Percentiles rank a stretch among this genome's conserved stretches.
phyloP scores from a whole-genome alignment of 768 basidiomycete genomes.

The Heimioporus sp. region DNA sequence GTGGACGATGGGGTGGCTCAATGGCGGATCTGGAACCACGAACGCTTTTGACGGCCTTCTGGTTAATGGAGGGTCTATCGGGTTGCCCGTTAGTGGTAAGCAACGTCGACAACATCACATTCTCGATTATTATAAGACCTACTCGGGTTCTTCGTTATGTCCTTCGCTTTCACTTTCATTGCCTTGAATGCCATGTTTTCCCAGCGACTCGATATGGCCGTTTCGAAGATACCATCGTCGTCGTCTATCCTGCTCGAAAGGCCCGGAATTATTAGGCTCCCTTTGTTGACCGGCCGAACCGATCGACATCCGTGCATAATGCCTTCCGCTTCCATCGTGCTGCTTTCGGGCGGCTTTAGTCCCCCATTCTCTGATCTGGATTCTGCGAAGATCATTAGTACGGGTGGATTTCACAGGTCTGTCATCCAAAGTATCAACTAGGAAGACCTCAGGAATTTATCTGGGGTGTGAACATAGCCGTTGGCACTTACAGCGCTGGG shows the following conservation, averaged over 20 bases:
- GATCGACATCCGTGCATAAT: conserved; percentile 20
- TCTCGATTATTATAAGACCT: too few species aligned
- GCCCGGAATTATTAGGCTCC: not conserved
- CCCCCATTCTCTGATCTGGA: conserved; percentile 3
- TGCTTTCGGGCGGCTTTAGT: conserved; percentile 5
- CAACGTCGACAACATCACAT: not conserved
- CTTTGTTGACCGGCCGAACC: conserved; percentile 7
- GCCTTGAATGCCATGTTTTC: not conserved
- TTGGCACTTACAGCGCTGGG: conserved; percentile 12
- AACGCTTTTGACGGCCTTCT: conserved; percentile 12
- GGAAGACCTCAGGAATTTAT: not conserved
- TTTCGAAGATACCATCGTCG: conserved; percentile 14
- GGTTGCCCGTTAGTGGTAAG: conserved; percentile 10
- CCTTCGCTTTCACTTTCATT: not conserved
- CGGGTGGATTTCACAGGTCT: conserved; percentile 6
- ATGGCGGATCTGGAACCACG: conserved; percentile 9
- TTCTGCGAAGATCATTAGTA: not conserved
- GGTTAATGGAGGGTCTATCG: not conserved
- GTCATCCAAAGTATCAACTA: conserved; percentile 9
- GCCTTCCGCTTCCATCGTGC: not conserved
- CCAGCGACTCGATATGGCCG: conserved; percentile 7
- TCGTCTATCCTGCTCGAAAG: not conserved
- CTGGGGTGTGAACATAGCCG: not conserved
- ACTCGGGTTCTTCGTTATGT: not conserved
- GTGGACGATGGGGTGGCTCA: conserved; percentile 11